phyloP scores from a whole-genome alignment of 352 stramenopile species.

The Pythium insidiosum region DNA sequence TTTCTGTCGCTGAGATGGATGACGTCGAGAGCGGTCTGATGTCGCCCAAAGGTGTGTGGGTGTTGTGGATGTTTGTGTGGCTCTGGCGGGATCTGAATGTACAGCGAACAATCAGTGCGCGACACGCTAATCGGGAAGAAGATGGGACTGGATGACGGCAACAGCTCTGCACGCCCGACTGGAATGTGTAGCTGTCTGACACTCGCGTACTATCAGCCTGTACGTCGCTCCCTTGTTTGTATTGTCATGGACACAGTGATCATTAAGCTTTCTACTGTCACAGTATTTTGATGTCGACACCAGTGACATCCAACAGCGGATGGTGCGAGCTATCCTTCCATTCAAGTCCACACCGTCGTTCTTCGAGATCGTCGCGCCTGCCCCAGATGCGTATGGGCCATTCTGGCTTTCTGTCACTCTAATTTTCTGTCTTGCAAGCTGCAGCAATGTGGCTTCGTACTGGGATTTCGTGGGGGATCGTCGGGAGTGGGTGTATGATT shows the following conservation, averaged over 20 bases:
- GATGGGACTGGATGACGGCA: constrained; percentile 23
- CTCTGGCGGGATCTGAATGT: no score
- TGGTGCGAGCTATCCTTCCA: constrained; percentile 62
- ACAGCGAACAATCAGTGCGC: no score
- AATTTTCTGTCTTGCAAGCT: constrained; percentile 81
- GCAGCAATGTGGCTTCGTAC: constrained; percentile 79
- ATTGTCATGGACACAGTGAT: not conserved
- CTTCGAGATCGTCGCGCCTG: constrained; percentile 44
- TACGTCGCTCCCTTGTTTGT: constrained; percentile 18
- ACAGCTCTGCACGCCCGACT: constrained; percentile 17
- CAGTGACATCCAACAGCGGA: constrained; percentile 62
- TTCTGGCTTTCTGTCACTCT: constrained; percentile 83
- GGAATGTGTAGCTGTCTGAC: constrained; percentile 78
- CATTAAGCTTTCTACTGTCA: not conserved
- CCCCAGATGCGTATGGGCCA: constrained; percentile 74
- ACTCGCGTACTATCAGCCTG: constrained; percentile 76
- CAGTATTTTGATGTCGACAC: constrained; percentile 88
- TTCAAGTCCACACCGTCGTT: constrained; percentile 84
- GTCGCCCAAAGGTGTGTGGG: constrained; percentile 53
- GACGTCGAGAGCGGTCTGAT: constrained; percentile 71
- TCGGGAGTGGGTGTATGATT: constrained; percentile 76
- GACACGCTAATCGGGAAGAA: constrained; percentile 59
- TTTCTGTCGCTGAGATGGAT: constrained; percentile 63
- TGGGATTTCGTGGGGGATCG: constrained; percentile 57
- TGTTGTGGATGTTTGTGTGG: no score